Percentiles rank a stretch among this genome's conserved stretches.
phyloP scores from a whole-genome alignment of 2,329 filamentous ascomycete species.

The Epichloe gansuensis region DNA sequence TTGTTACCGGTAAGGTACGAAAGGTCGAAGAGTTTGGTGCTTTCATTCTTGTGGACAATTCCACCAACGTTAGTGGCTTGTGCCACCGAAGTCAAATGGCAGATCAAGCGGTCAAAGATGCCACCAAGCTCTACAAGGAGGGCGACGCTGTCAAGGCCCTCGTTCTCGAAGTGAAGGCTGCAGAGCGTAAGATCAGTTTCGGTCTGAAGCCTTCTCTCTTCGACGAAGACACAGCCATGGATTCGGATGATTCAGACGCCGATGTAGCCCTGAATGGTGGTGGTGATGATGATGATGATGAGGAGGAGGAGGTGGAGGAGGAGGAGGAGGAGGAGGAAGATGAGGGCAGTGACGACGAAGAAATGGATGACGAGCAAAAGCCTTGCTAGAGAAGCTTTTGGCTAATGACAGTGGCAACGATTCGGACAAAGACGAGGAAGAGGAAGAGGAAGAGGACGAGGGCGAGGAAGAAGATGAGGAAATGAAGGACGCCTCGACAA shows the following conservation, averaged over 20 bases:
- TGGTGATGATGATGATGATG: constrained; percentile 37
- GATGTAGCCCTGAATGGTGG: constrained; percentile 33
- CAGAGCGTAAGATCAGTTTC: constrained; percentile 72
- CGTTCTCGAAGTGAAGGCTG: constrained; percentile 63
- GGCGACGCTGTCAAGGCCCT: constrained; percentile 91
- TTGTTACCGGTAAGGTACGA: constrained; percentile 79
- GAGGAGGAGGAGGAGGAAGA: constrained; percentile 29
- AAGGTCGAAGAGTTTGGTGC: constrained; percentile 94
- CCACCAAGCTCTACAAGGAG: constrained; percentile 78
- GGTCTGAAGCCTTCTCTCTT: constrained; percentile 92
- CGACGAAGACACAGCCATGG: constrained; percentile 43
- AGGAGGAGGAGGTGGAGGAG: constrained; percentile 35
- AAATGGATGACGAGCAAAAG: constrained; percentile 24
- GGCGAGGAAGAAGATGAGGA: constrained; percentile 30
- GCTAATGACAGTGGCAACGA: constrained; percentile 34
- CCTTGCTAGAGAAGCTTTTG: constrained; percentile 28
- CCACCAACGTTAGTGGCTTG: constrained; percentile 78
- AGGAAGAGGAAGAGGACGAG: constrained; percentile 20
- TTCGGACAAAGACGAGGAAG: constrained; percentile 26
- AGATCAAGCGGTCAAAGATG: constrained; percentile 68
- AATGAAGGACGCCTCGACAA: constrained; percentile 28
- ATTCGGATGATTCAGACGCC: constrained; percentile 33
- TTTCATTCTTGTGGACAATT: constrained; percentile 82
- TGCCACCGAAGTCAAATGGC: constrained; percentile 92
- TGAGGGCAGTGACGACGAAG: constrained; percentile 27